Evolutionary conservation across 2,329 filamentous ascomycete genomes (phyloP).

Genomic region (Microascus cirrosus): DNA sequence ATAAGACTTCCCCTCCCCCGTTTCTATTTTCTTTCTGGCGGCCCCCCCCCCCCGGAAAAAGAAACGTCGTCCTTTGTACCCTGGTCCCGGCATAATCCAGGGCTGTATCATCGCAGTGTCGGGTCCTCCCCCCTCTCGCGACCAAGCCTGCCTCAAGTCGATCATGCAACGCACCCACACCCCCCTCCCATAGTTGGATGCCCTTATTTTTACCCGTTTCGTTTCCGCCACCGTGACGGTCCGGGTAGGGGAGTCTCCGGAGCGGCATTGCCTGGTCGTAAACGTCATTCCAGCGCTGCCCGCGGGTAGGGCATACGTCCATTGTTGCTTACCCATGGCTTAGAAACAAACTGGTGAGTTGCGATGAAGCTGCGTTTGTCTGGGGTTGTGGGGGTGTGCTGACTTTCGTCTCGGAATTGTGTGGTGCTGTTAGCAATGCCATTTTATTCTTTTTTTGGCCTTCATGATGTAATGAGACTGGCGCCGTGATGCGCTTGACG

Average conservation of each 20-base stretch:
- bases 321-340: not conserved
- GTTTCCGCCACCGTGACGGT: not conserved
- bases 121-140: not conserved
- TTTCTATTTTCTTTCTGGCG: not conserved
- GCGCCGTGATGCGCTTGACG: too few relatives aligned
- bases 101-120: constrained; percentile 2
- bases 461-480: too few relatives aligned
- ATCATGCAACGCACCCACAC: constrained; percentile 4
- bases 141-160: constrained; percentile 1
- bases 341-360: not conserved
- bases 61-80: not conserved
- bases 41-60: too few relatives aligned
- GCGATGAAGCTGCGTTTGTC: not conserved
- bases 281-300: not conserved
- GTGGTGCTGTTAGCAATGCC: not conserved
- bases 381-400: not conserved
- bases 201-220: not conserved
- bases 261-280: not conserved
- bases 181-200: not conserved
- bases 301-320: not conserved
- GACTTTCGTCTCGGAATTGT: not conserved
- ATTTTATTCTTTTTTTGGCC: too few relatives aligned
- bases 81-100: constrained; percentile 1
- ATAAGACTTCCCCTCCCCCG: not conserved
- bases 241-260: not conserved